Evolutionary conservation across 495 filamentous ascomycete species (phyloP).

Genomic region (Penicillium turbatum): DNA sequence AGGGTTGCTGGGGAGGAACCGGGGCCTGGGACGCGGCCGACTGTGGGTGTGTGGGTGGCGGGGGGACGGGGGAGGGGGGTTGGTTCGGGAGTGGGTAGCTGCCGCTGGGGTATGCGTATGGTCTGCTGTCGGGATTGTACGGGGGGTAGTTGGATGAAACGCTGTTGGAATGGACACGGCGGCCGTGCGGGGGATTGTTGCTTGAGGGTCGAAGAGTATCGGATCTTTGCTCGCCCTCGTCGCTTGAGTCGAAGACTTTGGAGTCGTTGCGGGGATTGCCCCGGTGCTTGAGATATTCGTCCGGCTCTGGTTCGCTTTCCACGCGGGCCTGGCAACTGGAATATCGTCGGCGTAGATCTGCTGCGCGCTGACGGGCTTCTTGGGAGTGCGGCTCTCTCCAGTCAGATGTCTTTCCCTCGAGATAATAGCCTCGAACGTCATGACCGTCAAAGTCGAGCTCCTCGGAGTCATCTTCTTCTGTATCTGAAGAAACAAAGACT

Average conservation of each 20-base stretch:
- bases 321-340: conserved; percentile 37
- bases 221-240: conserved; percentile 24
- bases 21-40: background rate
- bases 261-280: background rate
- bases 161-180: conserved; percentile 16
- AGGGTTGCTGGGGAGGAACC: conserved; percentile 1
- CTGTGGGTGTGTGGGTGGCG: background rate
- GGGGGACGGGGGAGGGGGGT: conserved; percentile 8
- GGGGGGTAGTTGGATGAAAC: conserved; percentile 15
- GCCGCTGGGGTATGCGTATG: conserved; percentile 11
- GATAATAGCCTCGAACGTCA: conserved; percentile 29
- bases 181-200: conserved; percentile 9
- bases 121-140: background rate
- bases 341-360: conserved; percentile 25
- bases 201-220: conserved; percentile 13
- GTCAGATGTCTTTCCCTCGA: conserved; percentile 34
- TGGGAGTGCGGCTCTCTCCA: conserved; percentile 36
- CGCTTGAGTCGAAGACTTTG: conserved; percentile 12
- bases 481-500: conserved; percentile 21
- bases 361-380: conserved; percentile 25
- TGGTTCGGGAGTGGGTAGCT: conserved; percentile 18
- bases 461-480: conserved; percentile 28
- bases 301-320: conserved; percentile 37
- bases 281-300: conserved; percentile 10
- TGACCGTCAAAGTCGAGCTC: conserved; percentile 27